phyloP scores from a whole-genome alignment of 1,284 basidiomycete species.

The Pholiota adiposa region DNA sequence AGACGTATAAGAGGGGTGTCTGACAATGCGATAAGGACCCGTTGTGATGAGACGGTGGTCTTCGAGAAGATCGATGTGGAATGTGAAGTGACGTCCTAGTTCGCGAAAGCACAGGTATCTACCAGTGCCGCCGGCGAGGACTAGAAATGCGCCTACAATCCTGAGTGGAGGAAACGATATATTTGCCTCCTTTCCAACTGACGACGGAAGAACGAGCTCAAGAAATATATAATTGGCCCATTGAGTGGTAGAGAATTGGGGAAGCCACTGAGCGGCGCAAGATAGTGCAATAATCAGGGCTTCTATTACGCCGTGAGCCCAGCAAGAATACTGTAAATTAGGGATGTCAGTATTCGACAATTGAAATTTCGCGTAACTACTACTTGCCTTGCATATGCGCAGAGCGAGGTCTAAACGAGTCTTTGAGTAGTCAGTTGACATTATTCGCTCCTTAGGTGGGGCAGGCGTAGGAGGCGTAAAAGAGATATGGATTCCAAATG shows the following conservation, averaged over 20 bases:
- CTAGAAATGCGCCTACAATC: neutral
- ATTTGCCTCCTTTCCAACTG: neutral
- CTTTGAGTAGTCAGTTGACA: too few species aligned
- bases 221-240: neutral
- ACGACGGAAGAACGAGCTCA: neutral
- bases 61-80: too few species aligned
- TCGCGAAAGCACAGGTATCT: constrained; percentile 1
- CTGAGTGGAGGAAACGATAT: neutral
- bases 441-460: too few species aligned
- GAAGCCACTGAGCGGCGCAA: neutral
- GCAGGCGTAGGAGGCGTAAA: too few species aligned
- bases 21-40: neutral
- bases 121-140: neutral
- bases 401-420: too few species aligned
- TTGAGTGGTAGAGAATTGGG: neutral
- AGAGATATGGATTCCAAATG: too few species aligned
- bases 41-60: constrained; percentile 5
- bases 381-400: too few species aligned
- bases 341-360: neutral
- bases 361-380: too few species aligned
- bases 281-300: neutral
- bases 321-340: neutral
- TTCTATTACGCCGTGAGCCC: neutral
- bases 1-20: neutral
- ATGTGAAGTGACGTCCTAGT: constrained; percentile 5